Conservation (phyloP, 345 rosid species). For the Pugionium dolabratum region DNA sequence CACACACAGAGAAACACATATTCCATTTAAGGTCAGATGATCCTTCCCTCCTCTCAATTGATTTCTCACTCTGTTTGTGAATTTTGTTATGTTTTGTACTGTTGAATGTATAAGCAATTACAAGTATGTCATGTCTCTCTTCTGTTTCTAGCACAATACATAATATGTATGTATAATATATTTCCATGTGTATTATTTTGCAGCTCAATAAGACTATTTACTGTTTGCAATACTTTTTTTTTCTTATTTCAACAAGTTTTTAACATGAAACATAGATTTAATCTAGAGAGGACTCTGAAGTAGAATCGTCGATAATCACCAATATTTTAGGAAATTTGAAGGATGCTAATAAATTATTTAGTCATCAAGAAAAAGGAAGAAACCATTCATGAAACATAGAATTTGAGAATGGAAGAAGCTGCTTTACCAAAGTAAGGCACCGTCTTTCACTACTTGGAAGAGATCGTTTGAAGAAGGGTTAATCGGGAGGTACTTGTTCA, state of each 20-base stretch:
- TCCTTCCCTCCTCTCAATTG: neutral
- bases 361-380: slow-evolving; percentile 11
- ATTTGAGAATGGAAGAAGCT: neutral
- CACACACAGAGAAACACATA: slow-evolving; percentile 1
- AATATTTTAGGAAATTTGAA: too few species aligned
- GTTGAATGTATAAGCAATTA: neutral
- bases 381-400: slow-evolving; percentile 5
- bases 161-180: too few species aligned
- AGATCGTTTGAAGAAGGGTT: slow-evolving; percentile 89
- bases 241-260: too few species aligned
- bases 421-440: slow-evolving; percentile 85
- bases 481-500: slow-evolving; percentile 74
- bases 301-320: too few species aligned
- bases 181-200: too few species aligned
- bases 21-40: slow-evolving; percentile 12
- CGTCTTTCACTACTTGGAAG: slow-evolving; percentile 85
- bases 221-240: too few species aligned
- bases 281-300: too few species aligned
- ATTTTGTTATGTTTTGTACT: slow-evolving; percentile 12
- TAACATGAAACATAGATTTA: too few species aligned
- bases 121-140: neutral
- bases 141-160: too few species aligned
- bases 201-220: too few species aligned
- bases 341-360: too few species aligned
- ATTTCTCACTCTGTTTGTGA: slow-evolving; percentile 12